These are phyloP conservation scores for Pisolithus marmoratus DNA, from an alignment of 768 basidiomycete genomes.

Conservation along the genomic window DNA sequence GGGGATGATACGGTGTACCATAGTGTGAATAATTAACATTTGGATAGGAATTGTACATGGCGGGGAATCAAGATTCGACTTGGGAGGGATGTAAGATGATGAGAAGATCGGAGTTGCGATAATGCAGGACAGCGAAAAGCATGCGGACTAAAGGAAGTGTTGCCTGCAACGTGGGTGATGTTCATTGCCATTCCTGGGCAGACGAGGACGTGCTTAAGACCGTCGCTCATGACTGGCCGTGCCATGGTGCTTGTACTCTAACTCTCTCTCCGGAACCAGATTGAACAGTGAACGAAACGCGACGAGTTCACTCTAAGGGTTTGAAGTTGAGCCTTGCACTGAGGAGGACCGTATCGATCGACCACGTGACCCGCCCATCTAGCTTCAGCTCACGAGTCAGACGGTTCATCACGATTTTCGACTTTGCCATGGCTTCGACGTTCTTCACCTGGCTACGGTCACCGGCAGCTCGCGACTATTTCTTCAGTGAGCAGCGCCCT, in stretches of 20 bases:
- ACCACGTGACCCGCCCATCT: slow-evolving; percentile 10
- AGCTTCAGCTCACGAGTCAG: not conserved
- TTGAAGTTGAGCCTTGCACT: too few species aligned
- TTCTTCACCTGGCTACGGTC: slow-evolving; percentile 89
- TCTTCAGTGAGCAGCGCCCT: slow-evolving; percentile 71
- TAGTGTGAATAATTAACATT: slow-evolving; percentile 42
- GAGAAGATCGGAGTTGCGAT: slow-evolving; percentile 9
- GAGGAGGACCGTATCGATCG: not conserved
- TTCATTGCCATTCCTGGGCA: slow-evolving; percentile 30
- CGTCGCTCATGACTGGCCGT: slow-evolving; percentile 1
- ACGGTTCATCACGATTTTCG: not conserved
- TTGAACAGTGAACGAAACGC: not conserved
- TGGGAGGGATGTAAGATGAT: not conserved
- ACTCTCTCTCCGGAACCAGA: not conserved
- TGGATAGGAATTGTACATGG: slow-evolving; percentile 28
- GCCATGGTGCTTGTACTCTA: not conserved
- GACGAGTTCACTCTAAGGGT: not conserved
- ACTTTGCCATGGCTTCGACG: slow-evolving; percentile 62
- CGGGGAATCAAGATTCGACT: slow-evolving; percentile 4
- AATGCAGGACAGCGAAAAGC: slow-evolving; percentile 13
- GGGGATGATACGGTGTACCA: slow-evolving; percentile 38
- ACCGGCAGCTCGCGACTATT: slow-evolving; percentile 88
- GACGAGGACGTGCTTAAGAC: not conserved
- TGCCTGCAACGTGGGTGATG: slow-evolving; percentile 19
- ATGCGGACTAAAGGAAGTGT: slow-evolving; percentile 14